Evolutionary conservation across 768 basidiomycete species (phyloP).

Genomic region (Butyriboletus loyo): DNA sequence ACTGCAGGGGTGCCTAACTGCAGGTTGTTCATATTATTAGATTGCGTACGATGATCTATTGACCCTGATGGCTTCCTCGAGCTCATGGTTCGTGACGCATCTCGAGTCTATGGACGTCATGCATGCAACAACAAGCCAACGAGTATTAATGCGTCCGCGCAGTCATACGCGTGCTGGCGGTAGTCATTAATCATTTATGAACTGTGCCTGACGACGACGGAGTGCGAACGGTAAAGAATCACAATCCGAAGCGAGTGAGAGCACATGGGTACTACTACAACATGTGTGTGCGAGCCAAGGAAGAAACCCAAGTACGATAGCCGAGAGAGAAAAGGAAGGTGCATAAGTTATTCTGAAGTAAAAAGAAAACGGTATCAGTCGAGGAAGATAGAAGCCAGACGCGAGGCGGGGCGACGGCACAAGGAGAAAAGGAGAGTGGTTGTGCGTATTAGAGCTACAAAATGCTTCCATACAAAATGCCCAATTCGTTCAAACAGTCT

Average conservation of each 20-base stretch:
- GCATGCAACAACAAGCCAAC: neutral
- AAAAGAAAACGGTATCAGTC: slow-evolving; percentile 8
- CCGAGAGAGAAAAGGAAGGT: slow-evolving; percentile 4
- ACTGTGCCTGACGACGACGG: slow-evolving; percentile 1
- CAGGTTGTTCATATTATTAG: neutral
- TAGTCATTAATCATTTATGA: slow-evolving; percentile 1
- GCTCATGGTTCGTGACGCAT: neutral
- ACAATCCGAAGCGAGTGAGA: neutral
- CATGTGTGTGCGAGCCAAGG: slow-evolving; percentile 19
- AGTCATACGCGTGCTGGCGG: neutral
- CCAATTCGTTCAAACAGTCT: slow-evolving; percentile 21
- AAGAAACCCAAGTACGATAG: slow-evolving; percentile 3
- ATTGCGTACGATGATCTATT: neutral
- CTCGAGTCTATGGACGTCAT: neutral
- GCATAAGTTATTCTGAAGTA: slow-evolving; percentile 24
- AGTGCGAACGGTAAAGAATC: neutral
- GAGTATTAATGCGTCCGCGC: neutral
- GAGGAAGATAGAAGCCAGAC: neutral
- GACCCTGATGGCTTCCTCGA: slow-evolving; percentile 10
- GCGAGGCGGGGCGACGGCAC: neutral
- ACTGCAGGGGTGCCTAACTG: neutral
- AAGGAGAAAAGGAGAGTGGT: slow-evolving; percentile 19
- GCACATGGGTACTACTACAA: slow-evolving; percentile 28
- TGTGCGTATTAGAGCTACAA: slow-evolving; percentile 31
- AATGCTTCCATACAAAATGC: slow-evolving; percentile 17